phyloP scores from a whole-genome alignment of 2,329 filamentous ascomycete species.

The Bipolaris zeicola region DNA sequence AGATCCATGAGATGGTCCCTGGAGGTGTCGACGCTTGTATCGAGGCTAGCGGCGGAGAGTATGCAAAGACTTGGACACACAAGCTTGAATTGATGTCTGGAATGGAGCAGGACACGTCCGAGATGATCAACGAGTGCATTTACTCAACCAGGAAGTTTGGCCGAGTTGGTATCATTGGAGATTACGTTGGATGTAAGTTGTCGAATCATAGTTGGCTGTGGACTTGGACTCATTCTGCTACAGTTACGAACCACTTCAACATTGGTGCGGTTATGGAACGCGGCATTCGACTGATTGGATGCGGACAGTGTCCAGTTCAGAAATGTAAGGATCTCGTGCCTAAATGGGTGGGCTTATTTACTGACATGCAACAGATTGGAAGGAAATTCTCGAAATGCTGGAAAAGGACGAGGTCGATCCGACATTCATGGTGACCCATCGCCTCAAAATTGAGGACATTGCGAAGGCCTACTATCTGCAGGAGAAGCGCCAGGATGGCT shows the following conservation, averaged over 20 bases:
- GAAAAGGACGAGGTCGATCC: slow-evolving; percentile 72
- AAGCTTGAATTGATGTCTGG: slow-evolving; percentile 65
- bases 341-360: neutral
- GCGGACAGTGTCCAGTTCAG: slow-evolving; percentile 74
- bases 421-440: slow-evolving; percentile 78
- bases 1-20: slow-evolving; percentile 73
- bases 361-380: slow-evolving; percentile 62
- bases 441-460: slow-evolving; percentile 60
- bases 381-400: slow-evolving; percentile 72
- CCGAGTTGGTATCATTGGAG: slow-evolving; percentile 75
- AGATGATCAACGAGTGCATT: slow-evolving; percentile 80
- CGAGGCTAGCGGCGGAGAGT: slow-evolving; percentile 69
- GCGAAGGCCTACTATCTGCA: slow-evolving; percentile 62
- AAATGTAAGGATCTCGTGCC: slow-evolving; percentile 52
- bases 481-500: slow-evolving; percentile 71
- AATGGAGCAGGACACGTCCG: slow-evolving; percentile 81
- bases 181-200: slow-evolving; percentile 59
- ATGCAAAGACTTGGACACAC: slow-evolving; percentile 65
- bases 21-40: slow-evolving; percentile 73
- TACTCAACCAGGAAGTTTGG: slow-evolving; percentile 72
- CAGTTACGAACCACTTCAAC: slow-evolving; percentile 77
- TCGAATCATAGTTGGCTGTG: neutral
- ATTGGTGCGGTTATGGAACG: slow-evolving; percentile 84
- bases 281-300: slow-evolving; percentile 75
- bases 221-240: neutral